These are phyloP conservation scores for Somion occarium DNA, from an alignment of 1,284 basidiomycete genomes.

Conservation along the genomic window DNA sequence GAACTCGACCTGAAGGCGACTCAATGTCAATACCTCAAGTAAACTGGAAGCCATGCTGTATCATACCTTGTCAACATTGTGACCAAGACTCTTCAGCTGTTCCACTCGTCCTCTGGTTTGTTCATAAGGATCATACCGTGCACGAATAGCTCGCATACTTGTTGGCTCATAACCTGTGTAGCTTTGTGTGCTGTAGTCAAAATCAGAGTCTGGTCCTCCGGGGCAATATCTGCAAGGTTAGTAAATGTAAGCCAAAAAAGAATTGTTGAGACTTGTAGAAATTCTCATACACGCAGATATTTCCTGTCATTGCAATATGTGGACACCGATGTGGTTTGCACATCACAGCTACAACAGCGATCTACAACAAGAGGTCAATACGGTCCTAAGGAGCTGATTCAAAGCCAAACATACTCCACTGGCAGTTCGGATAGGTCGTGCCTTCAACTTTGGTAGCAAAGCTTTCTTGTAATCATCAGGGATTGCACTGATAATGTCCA, in stretches of 20 bases:
- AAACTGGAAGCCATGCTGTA: not conserved
- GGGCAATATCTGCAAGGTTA: no score
- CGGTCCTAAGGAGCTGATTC: slow-evolving; percentile 3
- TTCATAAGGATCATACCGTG: slow-evolving; percentile 98
- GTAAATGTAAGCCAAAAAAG: slow-evolving; percentile 24
- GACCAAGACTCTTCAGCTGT: slow-evolving; percentile 91
- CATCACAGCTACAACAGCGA: slow-evolving; percentile 99
- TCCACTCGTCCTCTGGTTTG: slow-evolving; percentile 94
- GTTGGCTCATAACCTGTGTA: slow-evolving; percentile 98
- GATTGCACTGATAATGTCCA: slow-evolving; percentile 98
- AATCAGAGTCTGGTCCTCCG: slow-evolving; percentile 98
- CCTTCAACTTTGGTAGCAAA: slow-evolving; percentile 86
- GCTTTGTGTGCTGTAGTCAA: slow-evolving; percentile 98
- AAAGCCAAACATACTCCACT: slow-evolving; percentile 69
- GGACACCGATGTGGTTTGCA: slow-evolving; percentile 99
- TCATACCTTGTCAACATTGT: slow-evolving; percentile 92
- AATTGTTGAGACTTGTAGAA: slow-evolving; percentile 1
- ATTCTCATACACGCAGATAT: slow-evolving; percentile 93
- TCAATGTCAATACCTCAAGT: not conserved
- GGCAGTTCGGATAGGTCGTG: slow-evolving; percentile 95
- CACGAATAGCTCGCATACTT: slow-evolving; percentile 97
- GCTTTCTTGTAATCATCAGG: slow-evolving; percentile 96
- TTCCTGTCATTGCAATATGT: slow-evolving; percentile 99
- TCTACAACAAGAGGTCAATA: slow-evolving; percentile 33
- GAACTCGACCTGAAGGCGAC: slow-evolving; percentile 76